These are phyloP conservation scores for Eucalyptus marginata DNA, from an alignment of 345 rosid genomes.

Conservation along the genomic window DNA sequence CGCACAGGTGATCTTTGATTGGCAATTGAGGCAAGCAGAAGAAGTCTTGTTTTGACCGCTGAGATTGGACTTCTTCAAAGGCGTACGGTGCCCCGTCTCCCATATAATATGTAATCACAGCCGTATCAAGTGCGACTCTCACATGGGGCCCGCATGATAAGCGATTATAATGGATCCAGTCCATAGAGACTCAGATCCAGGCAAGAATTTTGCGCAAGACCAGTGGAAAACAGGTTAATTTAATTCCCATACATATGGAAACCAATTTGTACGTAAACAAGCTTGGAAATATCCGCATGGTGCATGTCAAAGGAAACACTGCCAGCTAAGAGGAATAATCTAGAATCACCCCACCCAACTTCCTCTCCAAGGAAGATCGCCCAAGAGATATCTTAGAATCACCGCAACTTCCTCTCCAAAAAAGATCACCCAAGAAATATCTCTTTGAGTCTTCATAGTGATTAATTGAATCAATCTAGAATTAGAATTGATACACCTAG, in stretches of 20 bases:
- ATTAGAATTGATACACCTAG: no score
- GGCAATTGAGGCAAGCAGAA: no score
- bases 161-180: not conserved
- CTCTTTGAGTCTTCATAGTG: no score
- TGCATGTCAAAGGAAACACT: not conserved
- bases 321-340: not conserved
- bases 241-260: not conserved
- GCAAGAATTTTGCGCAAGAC: not conserved
- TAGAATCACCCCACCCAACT: no score
- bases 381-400: no score
- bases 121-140: not conserved
- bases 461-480: no score
- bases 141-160: not conserved
- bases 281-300: not conserved
- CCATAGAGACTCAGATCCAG: not conserved
- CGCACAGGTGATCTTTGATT: no score
- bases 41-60: not conserved
- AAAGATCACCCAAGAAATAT: no score
- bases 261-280: not conserved
- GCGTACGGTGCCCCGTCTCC: not conserved
- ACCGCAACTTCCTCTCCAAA: no score
- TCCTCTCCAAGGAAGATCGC: no score
- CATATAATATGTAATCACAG: not conserved
- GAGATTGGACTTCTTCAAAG: not conserved
- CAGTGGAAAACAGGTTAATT: not conserved